Evolutionary conservation across 2,329 filamentous ascomycete species (phyloP).

Genomic region (Fusarium dimerum): DNA sequence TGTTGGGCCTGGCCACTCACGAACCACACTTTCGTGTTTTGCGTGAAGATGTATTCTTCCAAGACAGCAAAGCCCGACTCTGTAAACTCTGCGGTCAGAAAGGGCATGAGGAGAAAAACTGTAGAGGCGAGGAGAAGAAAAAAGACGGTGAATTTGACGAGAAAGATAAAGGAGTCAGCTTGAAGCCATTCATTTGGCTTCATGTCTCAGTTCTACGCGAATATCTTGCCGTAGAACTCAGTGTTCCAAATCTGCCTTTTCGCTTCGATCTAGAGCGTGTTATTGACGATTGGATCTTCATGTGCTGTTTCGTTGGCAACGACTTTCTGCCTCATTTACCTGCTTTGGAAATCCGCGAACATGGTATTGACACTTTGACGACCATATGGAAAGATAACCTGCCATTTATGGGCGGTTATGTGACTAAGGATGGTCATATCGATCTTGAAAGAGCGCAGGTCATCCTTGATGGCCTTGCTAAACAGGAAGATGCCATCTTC

Average conservation of each 20-base stretch:
- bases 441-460: constrained; percentile 83
- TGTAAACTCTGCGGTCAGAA: constrained; percentile 91
- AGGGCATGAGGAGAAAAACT: constrained; percentile 86
- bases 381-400: constrained; percentile 97
- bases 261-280: constrained; percentile 91
- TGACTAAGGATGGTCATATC: constrained; percentile 93
- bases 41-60: constrained; percentile 94
- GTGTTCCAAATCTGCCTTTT: constrained; percentile 80
- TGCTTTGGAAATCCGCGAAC: constrained; percentile 95
- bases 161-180: constrained; percentile 67
- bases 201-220: constrained; percentile 90
- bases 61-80: constrained; percentile 77
- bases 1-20: constrained; percentile 95
- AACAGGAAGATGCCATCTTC: constrained; percentile 94
- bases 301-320: constrained; percentile 98
- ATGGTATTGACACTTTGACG: constrained; percentile 93
- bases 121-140: constrained; percentile 75
- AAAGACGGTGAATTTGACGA: constrained; percentile 80
- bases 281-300: constrained; percentile 97
- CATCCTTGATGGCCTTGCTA: constrained; percentile 85
- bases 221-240: constrained; percentile 87
- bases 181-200: constrained; percentile 98
- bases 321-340: constrained; percentile 97
- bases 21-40: constrained; percentile 96
- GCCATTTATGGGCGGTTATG: constrained; percentile 87